Conservation (phyloP, 768 basidiomycete species). For the Lactifluus subvellereus region DNA sequence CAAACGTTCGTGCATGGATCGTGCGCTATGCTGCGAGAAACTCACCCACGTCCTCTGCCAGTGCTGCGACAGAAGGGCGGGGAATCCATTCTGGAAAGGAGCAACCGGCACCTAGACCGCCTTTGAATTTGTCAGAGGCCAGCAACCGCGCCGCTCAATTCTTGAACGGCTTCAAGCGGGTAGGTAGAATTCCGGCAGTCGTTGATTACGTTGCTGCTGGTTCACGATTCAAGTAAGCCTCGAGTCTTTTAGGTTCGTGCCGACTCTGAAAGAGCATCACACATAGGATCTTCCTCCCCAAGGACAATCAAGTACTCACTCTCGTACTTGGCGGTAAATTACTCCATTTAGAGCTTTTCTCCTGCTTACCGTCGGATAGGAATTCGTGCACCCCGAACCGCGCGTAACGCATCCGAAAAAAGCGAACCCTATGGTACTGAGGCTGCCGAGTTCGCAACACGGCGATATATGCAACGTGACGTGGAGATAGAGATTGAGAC, state of each 20-base stretch:
- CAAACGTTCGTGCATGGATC: slow-evolving; percentile 55
- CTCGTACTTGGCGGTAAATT: slow-evolving; percentile 76
- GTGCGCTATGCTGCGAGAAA: neutral
- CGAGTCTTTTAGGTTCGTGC: slow-evolving; percentile 22
- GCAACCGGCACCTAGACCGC: slow-evolving; percentile 64
- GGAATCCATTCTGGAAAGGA: slow-evolving; percentile 96
- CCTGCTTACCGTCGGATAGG: slow-evolving; percentile 39
- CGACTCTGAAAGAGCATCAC: slow-evolving; percentile 1
- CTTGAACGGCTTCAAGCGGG: slow-evolving; percentile 85
- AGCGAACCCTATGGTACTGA: slow-evolving; percentile 86
- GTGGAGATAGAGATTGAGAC: slow-evolving; percentile 88
- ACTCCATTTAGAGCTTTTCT: neutral
- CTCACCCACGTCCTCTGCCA: slow-evolving; percentile 31
- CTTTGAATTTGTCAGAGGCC: slow-evolving; percentile 89
- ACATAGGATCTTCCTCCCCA: slow-evolving; percentile 70
- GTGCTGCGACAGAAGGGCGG: slow-evolving; percentile 68
- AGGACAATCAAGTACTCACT: slow-evolving; percentile 90
- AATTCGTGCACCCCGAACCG: slow-evolving; percentile 85
- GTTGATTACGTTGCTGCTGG: slow-evolving; percentile 94
- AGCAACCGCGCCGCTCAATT: slow-evolving; percentile 76
- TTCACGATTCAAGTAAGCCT: slow-evolving; percentile 82
- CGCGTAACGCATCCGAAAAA: slow-evolving; percentile 75
- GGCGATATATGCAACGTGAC: slow-evolving; percentile 89
- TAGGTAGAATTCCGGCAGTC: slow-evolving; percentile 74
- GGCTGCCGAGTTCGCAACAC: slow-evolving; percentile 70